A percentile compares a stretch with the other conserved stretches of the same genome.
These are phyloP conservation scores for Colletotrichum paranaense DNA, from an alignment of 2,329 filamentous ascomycete species.

Conservation along the genomic window DNA sequence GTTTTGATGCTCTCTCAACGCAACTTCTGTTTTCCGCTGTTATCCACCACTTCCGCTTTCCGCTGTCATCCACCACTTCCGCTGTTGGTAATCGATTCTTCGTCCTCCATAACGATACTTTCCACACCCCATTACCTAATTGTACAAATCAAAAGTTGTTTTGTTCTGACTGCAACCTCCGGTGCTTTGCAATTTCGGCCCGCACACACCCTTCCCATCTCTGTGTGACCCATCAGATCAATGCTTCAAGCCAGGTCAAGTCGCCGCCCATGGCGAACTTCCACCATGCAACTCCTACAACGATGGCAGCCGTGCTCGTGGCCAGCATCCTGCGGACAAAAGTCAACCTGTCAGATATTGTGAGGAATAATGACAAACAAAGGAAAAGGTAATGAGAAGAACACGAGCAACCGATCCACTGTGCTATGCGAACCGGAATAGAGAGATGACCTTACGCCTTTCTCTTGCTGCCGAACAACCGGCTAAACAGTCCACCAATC, in stretches of 20 bases:
- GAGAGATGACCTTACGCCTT: constrained; percentile 34
- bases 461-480: constrained; percentile 35
- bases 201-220: background rate
- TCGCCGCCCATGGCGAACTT: constrained; percentile 23
- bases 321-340: constrained; percentile 34
- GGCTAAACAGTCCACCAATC: constrained; percentile 48
- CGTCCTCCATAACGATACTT: background rate
- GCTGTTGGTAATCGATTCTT: background rate
- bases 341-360: constrained; percentile 36
- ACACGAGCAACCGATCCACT: background rate
- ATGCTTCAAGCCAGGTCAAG: constrained; percentile 12
- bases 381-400: background rate
- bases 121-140: background rate
- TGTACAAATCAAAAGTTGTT: constrained; percentile 11
- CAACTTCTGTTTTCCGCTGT: background rate
- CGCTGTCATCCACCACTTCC: background rate
- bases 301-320: constrained; percentile 33
- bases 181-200: background rate
- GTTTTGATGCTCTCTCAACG: background rate
- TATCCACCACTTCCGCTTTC: background rate
- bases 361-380: constrained; percentile 22
- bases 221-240: background rate
- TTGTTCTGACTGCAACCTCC: background rate
- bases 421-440: constrained; percentile 13
- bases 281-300: constrained; percentile 33